A percentile compares a stretch with the other conserved stretches of the same genome.
Conservation (phyloP, 2,329 filamentous ascomycete genomes). For the Ophiostoma piceae region DNA sequence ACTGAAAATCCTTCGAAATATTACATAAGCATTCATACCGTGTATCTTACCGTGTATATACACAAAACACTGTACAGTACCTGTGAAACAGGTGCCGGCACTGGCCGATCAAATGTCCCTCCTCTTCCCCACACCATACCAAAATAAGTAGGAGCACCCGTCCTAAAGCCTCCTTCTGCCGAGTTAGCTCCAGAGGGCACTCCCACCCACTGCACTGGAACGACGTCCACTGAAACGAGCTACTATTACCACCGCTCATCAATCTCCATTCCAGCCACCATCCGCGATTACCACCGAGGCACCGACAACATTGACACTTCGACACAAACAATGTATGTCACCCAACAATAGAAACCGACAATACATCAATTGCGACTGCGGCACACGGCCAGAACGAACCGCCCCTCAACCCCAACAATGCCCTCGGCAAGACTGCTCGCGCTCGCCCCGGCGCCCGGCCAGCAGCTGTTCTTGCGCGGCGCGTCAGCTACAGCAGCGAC, state of each 20-base stretch:
- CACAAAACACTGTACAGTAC: not conserved
- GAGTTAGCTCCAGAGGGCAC: too few species aligned
- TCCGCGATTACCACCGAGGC: not conserved
- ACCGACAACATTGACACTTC: not conserved
- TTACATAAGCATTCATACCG: not conserved
- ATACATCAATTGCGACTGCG: not conserved
- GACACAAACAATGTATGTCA: not conserved
- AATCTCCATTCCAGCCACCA: not conserved
- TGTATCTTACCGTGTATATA: not conserved
- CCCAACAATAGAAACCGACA: not conserved
- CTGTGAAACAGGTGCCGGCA: conserved; percentile 21
- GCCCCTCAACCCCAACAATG: conserved; percentile 15
- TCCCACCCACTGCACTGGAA: not conserved
- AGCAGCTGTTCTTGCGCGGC: conserved; percentile 23
- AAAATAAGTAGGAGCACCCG: conserved; percentile 18
- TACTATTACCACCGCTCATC: not conserved
- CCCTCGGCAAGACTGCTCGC: conserved; percentile 22
- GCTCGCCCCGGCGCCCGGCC: conserved; percentile 20
- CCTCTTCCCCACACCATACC: conserved; percentile 16
- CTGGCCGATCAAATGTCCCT: conserved; percentile 17
- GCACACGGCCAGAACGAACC: not conserved
- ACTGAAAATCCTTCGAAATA: too few species aligned
- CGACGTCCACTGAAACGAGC: not conserved
- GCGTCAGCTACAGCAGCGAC: conserved; percentile 14
- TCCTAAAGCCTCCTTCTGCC: not conserved